Evolutionary conservation across 208 protist species (phyloP).

Genomic region (Histomonas meleagridis): DNA sequence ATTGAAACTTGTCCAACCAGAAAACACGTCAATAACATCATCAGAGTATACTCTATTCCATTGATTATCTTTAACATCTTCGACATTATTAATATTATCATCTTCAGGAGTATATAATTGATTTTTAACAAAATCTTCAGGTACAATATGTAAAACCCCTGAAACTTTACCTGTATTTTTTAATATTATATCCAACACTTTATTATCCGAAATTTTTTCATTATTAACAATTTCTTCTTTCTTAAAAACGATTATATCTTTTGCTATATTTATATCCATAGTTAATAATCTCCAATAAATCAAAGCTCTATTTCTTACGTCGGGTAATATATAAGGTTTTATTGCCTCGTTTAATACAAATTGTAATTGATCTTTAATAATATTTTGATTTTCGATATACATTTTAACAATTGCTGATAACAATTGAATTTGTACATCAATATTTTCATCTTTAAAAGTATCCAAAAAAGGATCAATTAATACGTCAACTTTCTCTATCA

Average conservation of each 20-base stretch:
- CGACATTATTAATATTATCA: no score
- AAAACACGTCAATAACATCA: not conserved
- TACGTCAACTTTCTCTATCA: conserved; percentile 75
- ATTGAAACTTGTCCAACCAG: not conserved
- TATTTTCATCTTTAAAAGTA: conserved; percentile 6
- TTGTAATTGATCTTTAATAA: not conserved
- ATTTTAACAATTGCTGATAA: conserved; percentile 13
- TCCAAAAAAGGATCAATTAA: conserved; percentile 63
- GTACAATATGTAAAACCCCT: not conserved
- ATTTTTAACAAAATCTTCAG: not conserved
- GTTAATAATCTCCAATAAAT: conserved; percentile 34
- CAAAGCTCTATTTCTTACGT: not conserved
- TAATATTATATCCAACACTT: not conserved
- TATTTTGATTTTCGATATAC: not conserved
- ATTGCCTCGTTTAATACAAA: not conserved
- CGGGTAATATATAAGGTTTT: not conserved
- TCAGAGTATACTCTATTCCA: not conserved
- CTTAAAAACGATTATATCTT: not conserved
- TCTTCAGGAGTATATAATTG: not conserved
- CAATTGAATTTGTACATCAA: conserved; percentile 13
- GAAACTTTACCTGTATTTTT: not conserved
- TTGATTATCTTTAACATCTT: not conserved
- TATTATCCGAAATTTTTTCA: not conserved
- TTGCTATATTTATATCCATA: not conserved
- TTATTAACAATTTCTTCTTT: not conserved